Evolutionary conservation across 2,329 filamentous ascomycete genomes (phyloP), one percentile per base, ranked within the genome.

Genomic region (Madurella fahalii): DNA sequence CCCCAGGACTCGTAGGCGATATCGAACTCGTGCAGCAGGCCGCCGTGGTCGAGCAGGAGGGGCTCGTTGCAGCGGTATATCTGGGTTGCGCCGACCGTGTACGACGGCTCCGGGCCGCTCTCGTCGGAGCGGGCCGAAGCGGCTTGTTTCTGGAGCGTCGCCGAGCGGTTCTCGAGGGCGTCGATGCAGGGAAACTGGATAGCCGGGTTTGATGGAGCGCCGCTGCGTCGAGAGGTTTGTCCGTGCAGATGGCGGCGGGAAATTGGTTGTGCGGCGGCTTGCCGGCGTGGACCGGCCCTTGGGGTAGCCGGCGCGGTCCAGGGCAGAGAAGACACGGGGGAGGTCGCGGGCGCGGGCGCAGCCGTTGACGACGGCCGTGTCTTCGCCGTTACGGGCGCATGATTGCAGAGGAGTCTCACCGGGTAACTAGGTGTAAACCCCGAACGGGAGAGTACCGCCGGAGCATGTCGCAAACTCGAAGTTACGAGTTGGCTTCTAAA

Each of bases 1-100:
- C 93, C 93, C 93, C 93, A 97, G 0, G 90, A 87, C 72, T 97
- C 93, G 71, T 96, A 96, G 30, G 93, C 93, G 56, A 97, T 83
- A 63, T 91, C 83, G 67, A 95, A 97, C 63, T 91, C 85, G 15
- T 87, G 89, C 37, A 99, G 74, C n/a, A 92, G 82, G 50, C 94
- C 94, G 57, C 94, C 94, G 90, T 95, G 97, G 73, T 99, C 94
- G 25, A 97, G 83, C 2, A 92, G 76, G 15, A 97, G 75, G 0
- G 91, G 85, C 18, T 90, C 78, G 8, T 79, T 65, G 64, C 86
- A 94, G 67, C 85, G 85, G 72, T 89, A 96, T 31, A 76, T 80
- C 61, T 89, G 81, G 49, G 94, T 92, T n/a, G 83, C 84, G 54
- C 94, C 94, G 44, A 88, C 87, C 0, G 93, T 96, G 71, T 99